Evolutionary conservation across 768 basidiomycete species (phyloP).

Genomic region (Termitomyces sp.): DNA sequence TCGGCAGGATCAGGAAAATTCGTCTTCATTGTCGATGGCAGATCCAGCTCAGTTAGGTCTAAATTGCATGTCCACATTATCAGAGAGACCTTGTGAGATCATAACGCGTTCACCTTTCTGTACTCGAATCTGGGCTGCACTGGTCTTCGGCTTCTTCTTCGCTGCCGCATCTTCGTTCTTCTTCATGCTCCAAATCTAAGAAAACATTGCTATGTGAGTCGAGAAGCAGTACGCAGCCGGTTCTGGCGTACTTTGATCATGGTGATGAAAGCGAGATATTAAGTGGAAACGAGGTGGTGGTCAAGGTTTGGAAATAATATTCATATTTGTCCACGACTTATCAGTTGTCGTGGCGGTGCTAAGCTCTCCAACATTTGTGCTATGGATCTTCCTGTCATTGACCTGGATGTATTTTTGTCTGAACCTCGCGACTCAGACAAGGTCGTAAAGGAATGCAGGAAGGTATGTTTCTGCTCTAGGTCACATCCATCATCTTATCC

Average conservation of each 20-base stretch:
- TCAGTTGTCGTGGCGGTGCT: conserved; percentile 12
- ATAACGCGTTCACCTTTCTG: conserved; percentile 76
- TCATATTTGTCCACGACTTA: conserved; percentile 13
- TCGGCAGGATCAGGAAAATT: conserved; percentile 88
- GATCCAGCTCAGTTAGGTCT: conserved; percentile 97
- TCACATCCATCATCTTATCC: not conserved
- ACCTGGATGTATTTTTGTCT: conserved; percentile 68
- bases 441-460: conserved; percentile 58
- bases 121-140: conserved; percentile 97
- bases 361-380: conserved; percentile 15
- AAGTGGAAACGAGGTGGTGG: conserved; percentile 26
- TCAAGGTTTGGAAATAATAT: conserved; percentile 12
- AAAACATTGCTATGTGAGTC: conserved; percentile 5
- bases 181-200: conserved; percentile 98
- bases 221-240: conserved; percentile 1
- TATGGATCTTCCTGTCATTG: conserved; percentile 65
- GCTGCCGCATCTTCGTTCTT: conserved; percentile 97
- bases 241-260: conserved; percentile 41
- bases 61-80: not conserved
- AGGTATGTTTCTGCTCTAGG: conserved; percentile 32
- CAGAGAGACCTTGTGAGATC: not conserved
- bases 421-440: conserved; percentile 36
- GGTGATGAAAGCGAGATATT: conserved; percentile 20
- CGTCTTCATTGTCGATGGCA: conserved; percentile 95
- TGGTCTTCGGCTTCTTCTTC: conserved; percentile 98